These are phyloP conservation scores for Paragyromitra xinjiangensis DNA, from an alignment of 495 filamentous ascomycete genomes.

Conservation along the genomic window DNA sequence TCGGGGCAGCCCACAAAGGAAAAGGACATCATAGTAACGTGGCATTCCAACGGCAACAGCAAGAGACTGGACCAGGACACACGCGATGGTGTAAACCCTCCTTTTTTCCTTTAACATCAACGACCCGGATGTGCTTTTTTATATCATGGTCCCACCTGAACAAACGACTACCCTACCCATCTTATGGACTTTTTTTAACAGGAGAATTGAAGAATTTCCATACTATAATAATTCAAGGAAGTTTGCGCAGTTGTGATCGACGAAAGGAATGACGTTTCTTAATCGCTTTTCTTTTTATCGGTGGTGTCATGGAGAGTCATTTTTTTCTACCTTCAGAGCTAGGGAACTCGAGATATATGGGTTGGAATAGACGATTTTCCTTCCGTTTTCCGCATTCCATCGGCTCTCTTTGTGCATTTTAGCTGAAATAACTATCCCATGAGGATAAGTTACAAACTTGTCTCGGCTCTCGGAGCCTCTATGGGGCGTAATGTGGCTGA, in stretches of 20 bases:
- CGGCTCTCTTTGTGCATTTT: neutral
- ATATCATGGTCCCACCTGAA: conserved; percentile 22
- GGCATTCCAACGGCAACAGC: conserved; percentile 34
- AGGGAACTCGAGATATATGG: conserved; percentile 22
- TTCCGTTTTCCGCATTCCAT: neutral
- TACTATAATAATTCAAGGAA: conserved; percentile 32
- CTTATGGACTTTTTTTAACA: conserved; percentile 25
- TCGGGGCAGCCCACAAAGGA: too few relatives aligned
- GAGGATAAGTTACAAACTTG: neutral
- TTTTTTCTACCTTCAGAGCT: conserved; percentile 7
- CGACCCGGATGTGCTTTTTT: conserved; percentile 14
- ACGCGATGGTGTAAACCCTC: conserved; percentile 51
- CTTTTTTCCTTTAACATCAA: conserved; percentile 13
- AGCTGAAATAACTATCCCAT: conserved; percentile 4
- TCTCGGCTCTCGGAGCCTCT: neutral
- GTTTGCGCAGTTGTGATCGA: conserved; percentile 29
- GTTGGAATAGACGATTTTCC: conserved; percentile 35
- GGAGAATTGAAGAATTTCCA: conserved; percentile 43
- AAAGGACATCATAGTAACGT: conserved; percentile 8
- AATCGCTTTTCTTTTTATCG: conserved; percentile 17
- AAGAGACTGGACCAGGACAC: conserved; percentile 56
- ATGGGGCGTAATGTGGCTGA: conserved; percentile 18
- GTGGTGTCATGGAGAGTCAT: neutral
- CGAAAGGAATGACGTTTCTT: conserved; percentile 21
- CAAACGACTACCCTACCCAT: conserved; percentile 27